phyloP scores from a whole-genome alignment of 1,284 basidiomycete species.

The Sanguinoderma infundibulare region DNA sequence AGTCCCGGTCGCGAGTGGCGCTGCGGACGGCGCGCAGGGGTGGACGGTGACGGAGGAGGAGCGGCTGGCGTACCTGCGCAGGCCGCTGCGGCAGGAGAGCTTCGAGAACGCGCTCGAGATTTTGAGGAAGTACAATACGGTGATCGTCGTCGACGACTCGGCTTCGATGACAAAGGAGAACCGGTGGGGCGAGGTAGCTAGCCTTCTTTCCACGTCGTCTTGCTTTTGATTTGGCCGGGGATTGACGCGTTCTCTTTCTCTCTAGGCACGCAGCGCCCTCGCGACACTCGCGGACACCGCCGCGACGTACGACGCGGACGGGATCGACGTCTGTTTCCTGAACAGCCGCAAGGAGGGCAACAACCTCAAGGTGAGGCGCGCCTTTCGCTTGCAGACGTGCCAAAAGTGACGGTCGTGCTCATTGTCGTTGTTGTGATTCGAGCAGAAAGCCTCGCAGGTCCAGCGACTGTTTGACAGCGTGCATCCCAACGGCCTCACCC shows the following conservation, averaged over 20 bases:
- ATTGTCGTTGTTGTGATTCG: not conserved
- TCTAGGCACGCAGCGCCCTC: slow-evolving; percentile 47
- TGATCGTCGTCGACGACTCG: slow-evolving; percentile 64
- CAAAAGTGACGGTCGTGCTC: not conserved
- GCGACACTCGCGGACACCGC: slow-evolving; percentile 47
- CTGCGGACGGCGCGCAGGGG: not conserved
- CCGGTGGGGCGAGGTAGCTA: slow-evolving; percentile 52
- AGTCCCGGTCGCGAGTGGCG: not conserved
- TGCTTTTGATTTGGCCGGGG: not conserved
- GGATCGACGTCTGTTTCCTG: slow-evolving; percentile 56
- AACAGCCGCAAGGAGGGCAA: slow-evolving; percentile 39
- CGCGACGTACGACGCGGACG: slow-evolving; percentile 48
- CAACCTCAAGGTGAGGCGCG: slow-evolving; percentile 40
- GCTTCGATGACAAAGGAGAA: slow-evolving; percentile 50
- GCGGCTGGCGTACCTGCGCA: slow-evolving; percentile 18
- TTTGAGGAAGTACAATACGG: slow-evolving; percentile 52
- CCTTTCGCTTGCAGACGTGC: not conserved
- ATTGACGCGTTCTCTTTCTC: slow-evolving; percentile 5
- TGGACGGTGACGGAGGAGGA: slow-evolving; percentile 10
- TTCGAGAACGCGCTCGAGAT: slow-evolving; percentile 48
- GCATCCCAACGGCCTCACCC: slow-evolving; percentile 48
- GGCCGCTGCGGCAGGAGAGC: slow-evolving; percentile 34
- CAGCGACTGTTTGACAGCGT: slow-evolving; percentile 48
- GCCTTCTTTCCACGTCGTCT: not conserved
- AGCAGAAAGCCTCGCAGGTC: slow-evolving; percentile 34